Evolutionary conservation across 2,329 filamentous ascomycete species (phyloP), one percentile per base, ranked within the genome.

Genomic region (Leptodontidium sp.): DNA sequence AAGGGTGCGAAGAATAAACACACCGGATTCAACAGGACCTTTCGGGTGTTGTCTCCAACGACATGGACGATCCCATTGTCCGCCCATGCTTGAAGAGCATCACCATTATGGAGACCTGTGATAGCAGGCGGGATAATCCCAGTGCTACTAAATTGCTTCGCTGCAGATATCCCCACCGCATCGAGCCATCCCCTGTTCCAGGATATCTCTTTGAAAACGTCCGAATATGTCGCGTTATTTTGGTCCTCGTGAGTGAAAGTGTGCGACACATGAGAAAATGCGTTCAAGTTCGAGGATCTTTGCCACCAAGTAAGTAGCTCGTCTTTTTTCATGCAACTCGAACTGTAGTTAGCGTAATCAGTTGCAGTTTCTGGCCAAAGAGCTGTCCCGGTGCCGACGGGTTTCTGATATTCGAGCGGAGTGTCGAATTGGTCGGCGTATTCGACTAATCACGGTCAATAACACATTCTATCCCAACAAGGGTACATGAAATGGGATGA

Each of bases 71-170:
- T 86, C n/a, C 87, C 87, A 68, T 86, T 86, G 55, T 88, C 85
- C 72, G 81, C 80, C 86, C 86, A 90, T 6, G 86, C 88, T 64
- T 79, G 79, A 55, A 90, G 83, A 12, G 83, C 87, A 76, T 90
- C 88, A n/a, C 85, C 87, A 72, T 90, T 90, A 79, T 89, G 86
- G 26, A 90, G 76, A 61, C 88, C 88, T 0, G 88, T 90, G 69
- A 90, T 90, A 47, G 87, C 87, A 0, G 88, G 88, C 1, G 88
- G 88, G 68, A 90, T 87, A 62, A 90, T 82, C 29, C 87, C 87
- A 45, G 83, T 82, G 3, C 79, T 71, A 32, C 86, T 88, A 75
- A 84, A 89, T 53, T 81, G 80, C n/a, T 74, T 76, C 17, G 83
- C 83, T 32, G 78, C 71, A 66, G 81, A 79, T 66, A 89, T 79